Evolutionary conservation across 1,284 basidiomycete species (phyloP), one percentile per base, ranked within the genome.

Genomic region (Naganishia liquefaciens): DNA sequence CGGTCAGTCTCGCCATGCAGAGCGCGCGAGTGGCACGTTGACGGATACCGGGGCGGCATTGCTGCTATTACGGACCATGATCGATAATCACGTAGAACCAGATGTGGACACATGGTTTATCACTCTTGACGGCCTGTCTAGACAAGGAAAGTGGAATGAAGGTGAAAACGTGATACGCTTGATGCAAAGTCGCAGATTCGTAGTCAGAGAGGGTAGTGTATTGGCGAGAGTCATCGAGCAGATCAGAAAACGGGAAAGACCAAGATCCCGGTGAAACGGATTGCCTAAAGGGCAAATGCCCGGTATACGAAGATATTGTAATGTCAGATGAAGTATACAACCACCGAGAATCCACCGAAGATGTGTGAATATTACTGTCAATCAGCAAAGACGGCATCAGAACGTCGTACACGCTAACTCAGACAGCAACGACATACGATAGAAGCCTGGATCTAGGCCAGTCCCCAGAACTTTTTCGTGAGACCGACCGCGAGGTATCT

Each of bases 91-190:
- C 51, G 74, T 87, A 63, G 75, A 79, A 61, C 80, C 86, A 63
- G 82, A 81, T 63, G 79, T 83, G 66, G 85, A 87, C 74, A 89
- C 89, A 55, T 93, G 88, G 85, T 86, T 86, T 76, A 81, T 92
- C 70, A 74, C 91, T 62, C 77, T 93, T 68, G 79, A 79, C 10
- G 87, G 87, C 39, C 73, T 93, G 69, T 71, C 84, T 65, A 75
- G 75, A 39, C 81, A 83, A 69, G 77, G 80, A 54, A 83, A 85
- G 67, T 87, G 85, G 84, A 77, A 71, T 11, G 71, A 86, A 61
- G 89, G 85, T 33, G 80, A 82, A 42, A 49, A 30, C 33, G 57
- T 60, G 46, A 46, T 60, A 40, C 46, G 37, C 37, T 50, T 60
- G 37, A 60, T 60, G 57, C 15, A 37, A 15, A 50, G 46, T 49